phyloP scores from a whole-genome alignment of 2,329 filamentous ascomycete genomes.

The Nigrograna mackinnonii region DNA sequence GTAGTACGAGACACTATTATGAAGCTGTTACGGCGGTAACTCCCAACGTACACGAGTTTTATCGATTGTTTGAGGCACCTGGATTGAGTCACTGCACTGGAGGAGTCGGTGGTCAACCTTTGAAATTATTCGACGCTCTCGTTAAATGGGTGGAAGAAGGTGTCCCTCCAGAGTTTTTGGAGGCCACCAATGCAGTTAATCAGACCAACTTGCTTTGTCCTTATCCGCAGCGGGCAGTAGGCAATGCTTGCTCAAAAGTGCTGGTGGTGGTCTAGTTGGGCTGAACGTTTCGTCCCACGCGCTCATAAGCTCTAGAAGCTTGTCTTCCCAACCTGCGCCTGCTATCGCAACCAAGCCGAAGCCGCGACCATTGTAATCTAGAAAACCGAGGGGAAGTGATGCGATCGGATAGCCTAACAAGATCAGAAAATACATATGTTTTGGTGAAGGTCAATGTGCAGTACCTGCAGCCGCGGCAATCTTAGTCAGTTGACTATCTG shows the following conservation, averaged over 20 bases:
- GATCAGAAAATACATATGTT: no score
- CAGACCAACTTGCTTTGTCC: neutral
- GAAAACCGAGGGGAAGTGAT: neutral
- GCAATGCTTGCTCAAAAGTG: no score
- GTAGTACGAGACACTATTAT: neutral
- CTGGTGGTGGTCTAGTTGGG: constrained; percentile 20
- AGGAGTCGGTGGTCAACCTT: constrained; percentile 7
- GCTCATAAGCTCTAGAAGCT: constrained; percentile 25
- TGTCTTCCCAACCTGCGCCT: constrained; percentile 9
- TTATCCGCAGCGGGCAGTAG: neutral
- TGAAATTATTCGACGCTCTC: constrained; percentile 7
- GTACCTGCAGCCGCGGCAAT: no score
- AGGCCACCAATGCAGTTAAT: neutral
- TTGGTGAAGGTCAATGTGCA: no score
- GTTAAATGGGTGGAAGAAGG: constrained; percentile 17
- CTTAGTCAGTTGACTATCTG: no score
- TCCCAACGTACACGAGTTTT: constrained; percentile 5
- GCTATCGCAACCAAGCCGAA: neutral
- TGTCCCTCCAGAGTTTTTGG: constrained; percentile 6
- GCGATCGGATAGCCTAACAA: neutral
- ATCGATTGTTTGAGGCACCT: constrained; percentile 16
- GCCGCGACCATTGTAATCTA: neutral
- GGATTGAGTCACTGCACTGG: constrained; percentile 11
- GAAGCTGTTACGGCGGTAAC: neutral
- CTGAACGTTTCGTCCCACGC: constrained; percentile 31